These are phyloP conservation scores for Heterobasidion irregulare DNA, from an alignment of 1,284 basidiomycete genomes.

Conservation along the genomic window DNA sequence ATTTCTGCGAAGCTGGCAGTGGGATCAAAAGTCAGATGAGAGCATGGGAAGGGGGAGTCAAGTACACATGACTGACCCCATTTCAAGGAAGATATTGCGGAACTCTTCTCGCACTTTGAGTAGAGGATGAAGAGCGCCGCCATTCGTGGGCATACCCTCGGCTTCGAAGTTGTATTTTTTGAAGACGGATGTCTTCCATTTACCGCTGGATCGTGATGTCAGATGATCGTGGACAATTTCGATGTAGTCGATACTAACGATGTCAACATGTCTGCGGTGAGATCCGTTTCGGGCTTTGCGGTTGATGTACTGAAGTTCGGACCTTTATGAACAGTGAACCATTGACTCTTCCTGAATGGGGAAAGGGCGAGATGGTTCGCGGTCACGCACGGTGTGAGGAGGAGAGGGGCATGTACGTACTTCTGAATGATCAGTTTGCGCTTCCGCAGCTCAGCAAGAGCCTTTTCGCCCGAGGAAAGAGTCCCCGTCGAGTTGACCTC, in stretches of 20 bases:
- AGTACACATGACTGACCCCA: conserved; percentile 64
- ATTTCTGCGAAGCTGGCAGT: conserved; percentile 90
- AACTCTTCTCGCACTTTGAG: conserved; percentile 99
- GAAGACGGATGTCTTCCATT: conserved; percentile 89
- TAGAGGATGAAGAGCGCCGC: conserved; percentile 92
- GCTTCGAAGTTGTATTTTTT: conserved; percentile 99
- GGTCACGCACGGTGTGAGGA: background rate
- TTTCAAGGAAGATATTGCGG: conserved; percentile 97
- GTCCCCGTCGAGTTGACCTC: conserved; percentile 72
- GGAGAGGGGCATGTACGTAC: conserved; percentile 26
- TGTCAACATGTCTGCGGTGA: conserved; percentile 92
- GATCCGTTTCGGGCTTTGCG: conserved; percentile 96
- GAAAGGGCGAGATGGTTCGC: background rate
- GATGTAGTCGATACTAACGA: conserved; percentile 42
- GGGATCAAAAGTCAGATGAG: background rate
- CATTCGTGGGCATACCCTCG: conserved; percentile 81
- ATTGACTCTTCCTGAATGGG: conserved; percentile 80
- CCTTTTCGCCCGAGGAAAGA: conserved; percentile 67
- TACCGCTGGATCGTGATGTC: conserved; percentile 45
- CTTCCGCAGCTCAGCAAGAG: conserved; percentile 82
- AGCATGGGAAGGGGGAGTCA: background rate
- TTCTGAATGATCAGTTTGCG: conserved; percentile 79
- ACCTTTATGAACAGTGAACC: conserved; percentile 89
- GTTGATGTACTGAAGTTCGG: conserved; percentile 85
- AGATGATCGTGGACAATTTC: background rate